Conservation (phyloP, 495 filamentous ascomycete species). For the Tirmania nivea region DNA sequence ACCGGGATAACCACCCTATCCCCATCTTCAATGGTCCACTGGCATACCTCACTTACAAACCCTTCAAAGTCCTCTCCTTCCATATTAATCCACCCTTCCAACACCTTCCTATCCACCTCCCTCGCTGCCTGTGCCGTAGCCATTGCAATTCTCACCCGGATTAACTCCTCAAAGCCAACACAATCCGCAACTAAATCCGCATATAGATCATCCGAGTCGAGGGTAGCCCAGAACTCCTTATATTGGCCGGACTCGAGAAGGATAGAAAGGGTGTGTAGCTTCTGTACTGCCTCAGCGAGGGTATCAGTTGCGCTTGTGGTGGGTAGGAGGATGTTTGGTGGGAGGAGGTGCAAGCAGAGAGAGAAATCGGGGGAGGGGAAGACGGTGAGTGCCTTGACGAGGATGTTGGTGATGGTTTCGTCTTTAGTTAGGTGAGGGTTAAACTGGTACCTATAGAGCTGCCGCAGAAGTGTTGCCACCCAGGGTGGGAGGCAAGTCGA, state of each 20-base stretch:
- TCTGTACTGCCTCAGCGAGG: slow-evolving; percentile 69
- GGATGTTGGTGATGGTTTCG: slow-evolving; percentile 93
- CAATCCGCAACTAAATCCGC: slow-evolving; percentile 89
- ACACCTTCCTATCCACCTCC: slow-evolving; percentile 48
- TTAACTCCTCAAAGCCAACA: slow-evolving; percentile 86
- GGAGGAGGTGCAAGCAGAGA: slow-evolving; percentile 80
- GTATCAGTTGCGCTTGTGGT: slow-evolving; percentile 28
- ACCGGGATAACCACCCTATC: slow-evolving; percentile 50
- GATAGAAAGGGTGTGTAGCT: slow-evolving; percentile 61
- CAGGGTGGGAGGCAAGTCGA: background rate
- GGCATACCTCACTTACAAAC: slow-evolving; percentile 65
- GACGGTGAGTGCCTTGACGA: slow-evolving; percentile 90
- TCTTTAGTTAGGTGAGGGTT: slow-evolving; percentile 95
- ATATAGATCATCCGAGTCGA: slow-evolving; percentile 87
- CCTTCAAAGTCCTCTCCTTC: slow-evolving; percentile 47
- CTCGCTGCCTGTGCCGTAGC: slow-evolving; percentile 75
- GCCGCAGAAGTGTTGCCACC: background rate
- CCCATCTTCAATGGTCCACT: slow-evolving; percentile 55
- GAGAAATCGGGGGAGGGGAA: slow-evolving; percentile 94
- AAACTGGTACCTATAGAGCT: slow-evolving; percentile 70
- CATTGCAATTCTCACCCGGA: slow-evolving; percentile 75
- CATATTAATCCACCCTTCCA: slow-evolving; percentile 78
- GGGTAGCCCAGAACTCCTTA: slow-evolving; percentile 72
- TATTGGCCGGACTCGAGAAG: slow-evolving; percentile 76
- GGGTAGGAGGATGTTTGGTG: slow-evolving; percentile 44